Evolutionary conservation across 805 yeast species (phyloP), one percentile per base, ranked within the genome.

Genomic region (Pichia nanzhaoensis): DNA sequence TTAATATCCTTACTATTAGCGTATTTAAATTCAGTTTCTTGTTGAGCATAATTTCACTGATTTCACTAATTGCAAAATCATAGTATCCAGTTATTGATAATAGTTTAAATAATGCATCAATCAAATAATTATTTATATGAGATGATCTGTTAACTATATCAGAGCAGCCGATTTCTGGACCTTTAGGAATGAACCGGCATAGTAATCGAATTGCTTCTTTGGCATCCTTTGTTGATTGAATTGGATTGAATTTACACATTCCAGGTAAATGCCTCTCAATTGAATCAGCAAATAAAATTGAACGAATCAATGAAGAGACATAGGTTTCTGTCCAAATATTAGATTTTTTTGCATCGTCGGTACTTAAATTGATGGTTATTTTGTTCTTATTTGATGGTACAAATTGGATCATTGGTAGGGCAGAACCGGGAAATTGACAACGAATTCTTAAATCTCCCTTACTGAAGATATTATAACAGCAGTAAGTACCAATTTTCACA

Each of bases 381-480:
- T 55, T 47, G 19, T 38, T 47, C 65, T 71, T 74, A 47, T 72
- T 66, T 16, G 69, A 67, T 35, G 78, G 70, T 1, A 83, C 75
- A 49, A 80, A 68, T 44, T 79, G 63, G 18, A 59, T 51, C 56
- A 68, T 41, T 43, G 69, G 50, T 56, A 58, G 59, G 4, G 65
- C 61, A 0, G 64, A 45, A 16, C 77, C 77, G 0, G 84, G 83
- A 49, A 78, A 74, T 38, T 71, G 69, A 17, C 77, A 73, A 56
- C 79, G 60, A 54, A 88, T 78, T 18, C 96, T 70, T 34, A 90
- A 66, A 60, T 91, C 99, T 5, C 82, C 74, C 45, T 73, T 74
- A 33, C 79, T 68, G 56, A 93, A 86, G 17, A 82, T 72, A 61
- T 93, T 90, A 66, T 80, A 87, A 14, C 80, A 64, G 60, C 88